Conservation (phyloP, 495 filamentous ascomycete genomes). For the Penicillium canariense region DNA sequence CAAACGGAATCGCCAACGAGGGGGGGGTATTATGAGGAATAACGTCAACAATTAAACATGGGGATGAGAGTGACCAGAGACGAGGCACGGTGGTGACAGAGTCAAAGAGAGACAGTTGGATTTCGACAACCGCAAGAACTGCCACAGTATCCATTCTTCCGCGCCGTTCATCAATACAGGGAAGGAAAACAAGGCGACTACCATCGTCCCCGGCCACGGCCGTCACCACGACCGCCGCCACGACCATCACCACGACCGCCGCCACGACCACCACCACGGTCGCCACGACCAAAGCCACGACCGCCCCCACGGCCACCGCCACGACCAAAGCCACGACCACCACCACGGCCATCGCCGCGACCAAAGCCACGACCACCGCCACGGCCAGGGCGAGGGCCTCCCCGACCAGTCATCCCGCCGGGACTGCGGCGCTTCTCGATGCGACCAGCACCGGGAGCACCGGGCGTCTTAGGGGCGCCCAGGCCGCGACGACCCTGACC, state of each 20-base stretch:
- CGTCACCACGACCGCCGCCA: conserved; percentile 1
- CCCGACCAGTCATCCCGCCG: conserved; percentile 28
- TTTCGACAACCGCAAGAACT: too few species aligned
- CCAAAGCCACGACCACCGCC: conserved; percentile 18
- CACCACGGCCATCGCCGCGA: conserved; percentile 11
- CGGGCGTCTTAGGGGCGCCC: conserved; percentile 45
- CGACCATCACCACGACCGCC: neutral
- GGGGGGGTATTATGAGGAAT: conserved; percentile 23
- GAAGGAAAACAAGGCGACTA: neutral
- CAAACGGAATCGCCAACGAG: conserved; percentile 19
- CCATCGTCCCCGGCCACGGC: conserved; percentile 2
- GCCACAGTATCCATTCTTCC: too few species aligned
- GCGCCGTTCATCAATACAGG: too few species aligned
- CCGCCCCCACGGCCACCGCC: conserved; percentile 4
- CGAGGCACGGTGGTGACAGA: neutral
- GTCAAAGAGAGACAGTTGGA: conserved; percentile 4
- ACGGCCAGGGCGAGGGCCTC: conserved; percentile 12
- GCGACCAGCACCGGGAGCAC: conserved; percentile 36
- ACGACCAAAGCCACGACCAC: conserved; percentile 1
- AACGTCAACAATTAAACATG: conserved; percentile 11
- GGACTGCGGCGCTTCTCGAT: conserved; percentile 38
- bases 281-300: conserved; percentile 18
- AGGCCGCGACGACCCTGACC: conserved; percentile 41
- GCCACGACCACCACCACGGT: conserved; percentile 5
- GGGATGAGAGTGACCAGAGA: neutral